These are phyloP conservation scores for Penicillium italicum DNA, from an alignment of 2,329 filamentous ascomycete genomes.

Conservation along the genomic window DNA sequence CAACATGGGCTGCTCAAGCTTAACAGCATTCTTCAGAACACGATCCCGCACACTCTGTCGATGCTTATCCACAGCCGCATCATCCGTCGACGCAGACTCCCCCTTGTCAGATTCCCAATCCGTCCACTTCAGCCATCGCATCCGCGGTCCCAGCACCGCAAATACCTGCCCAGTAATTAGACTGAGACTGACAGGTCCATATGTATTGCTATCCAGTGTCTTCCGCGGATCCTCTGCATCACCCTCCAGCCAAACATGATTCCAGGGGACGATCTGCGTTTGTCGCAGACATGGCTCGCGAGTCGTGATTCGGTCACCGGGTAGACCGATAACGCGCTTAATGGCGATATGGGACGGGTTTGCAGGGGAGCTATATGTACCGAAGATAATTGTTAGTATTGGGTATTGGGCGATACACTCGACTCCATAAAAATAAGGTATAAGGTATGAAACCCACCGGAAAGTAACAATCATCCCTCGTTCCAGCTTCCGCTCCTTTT, in stretches of 20 bases:
- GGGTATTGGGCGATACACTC: not conserved
- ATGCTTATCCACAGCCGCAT: conserved; percentile 30
- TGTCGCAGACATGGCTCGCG: conserved; percentile 56
- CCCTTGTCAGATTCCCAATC: conserved; percentile 35
- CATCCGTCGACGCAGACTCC: not conserved
- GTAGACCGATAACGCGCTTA: conserved; percentile 78
- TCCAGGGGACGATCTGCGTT: conserved; percentile 64
- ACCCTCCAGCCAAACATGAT: conserved; percentile 93
- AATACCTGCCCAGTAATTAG: conserved; percentile 73
- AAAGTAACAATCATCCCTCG: conserved; percentile 74
- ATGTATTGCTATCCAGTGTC: conserved; percentile 81
- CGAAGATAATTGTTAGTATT: not conserved
- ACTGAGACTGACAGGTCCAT: conserved; percentile 74
- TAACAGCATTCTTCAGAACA: conserved; percentile 37
- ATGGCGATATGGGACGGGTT: conserved; percentile 67
- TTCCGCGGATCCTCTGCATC: conserved; percentile 66
- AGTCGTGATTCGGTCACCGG: conserved; percentile 72
- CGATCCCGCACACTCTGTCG: conserved; percentile 34
- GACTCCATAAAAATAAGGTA: no score
- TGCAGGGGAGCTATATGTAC: conserved; percentile 60
- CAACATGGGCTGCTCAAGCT: conserved; percentile 32
- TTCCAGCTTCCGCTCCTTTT: conserved; percentile 53
- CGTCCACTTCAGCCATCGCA: conserved; percentile 36
- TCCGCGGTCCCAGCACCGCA: conserved; percentile 64
- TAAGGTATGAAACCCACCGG: conserved; percentile 27